A percentile compares a stretch with the other conserved stretches of the same genome.
These are phyloP conservation scores for Dactylorhiza incarnata DNA, from an alignment of 106 monocot species.

Conservation along the genomic window DNA sequence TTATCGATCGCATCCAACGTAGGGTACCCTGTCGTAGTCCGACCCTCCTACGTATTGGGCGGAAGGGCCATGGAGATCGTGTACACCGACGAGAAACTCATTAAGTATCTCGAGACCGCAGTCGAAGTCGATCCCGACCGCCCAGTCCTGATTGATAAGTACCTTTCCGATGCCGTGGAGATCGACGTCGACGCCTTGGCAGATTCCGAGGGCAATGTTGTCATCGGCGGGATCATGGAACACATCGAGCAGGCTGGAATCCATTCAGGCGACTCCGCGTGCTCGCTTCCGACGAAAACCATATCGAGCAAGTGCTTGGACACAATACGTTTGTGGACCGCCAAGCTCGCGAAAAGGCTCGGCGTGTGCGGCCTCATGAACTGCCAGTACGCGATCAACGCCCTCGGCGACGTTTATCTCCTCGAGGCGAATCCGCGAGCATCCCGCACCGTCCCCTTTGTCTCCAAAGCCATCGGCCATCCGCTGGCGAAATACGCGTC, in stretches of 20 bases:
- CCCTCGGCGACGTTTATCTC: constrained; percentile 70
- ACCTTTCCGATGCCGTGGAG: constrained; percentile 81
- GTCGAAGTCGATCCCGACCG: constrained; percentile 92
- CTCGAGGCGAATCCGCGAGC: constrained; percentile 97
- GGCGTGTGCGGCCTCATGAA: constrained; percentile 95
- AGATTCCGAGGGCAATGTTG: constrained; percentile 78
- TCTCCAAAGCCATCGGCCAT: constrained; percentile 92
- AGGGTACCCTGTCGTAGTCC: constrained; percentile 95
- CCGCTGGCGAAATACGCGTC: constrained; percentile 95
- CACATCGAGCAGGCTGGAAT: constrained; percentile 99
- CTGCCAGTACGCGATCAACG: constrained; percentile 91
- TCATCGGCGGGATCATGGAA: constrained; percentile 99
- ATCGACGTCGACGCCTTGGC: constrained; percentile 93
- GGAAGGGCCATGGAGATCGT: constrained; percentile 99
- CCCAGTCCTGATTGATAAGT: constrained; percentile 87
- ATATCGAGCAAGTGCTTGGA: constrained; percentile 48
- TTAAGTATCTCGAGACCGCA: constrained; percentile 78
- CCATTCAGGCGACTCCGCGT: constrained; percentile 95
- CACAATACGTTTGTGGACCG: constrained; percentile 70
- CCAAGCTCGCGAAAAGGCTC: constrained; percentile 60
- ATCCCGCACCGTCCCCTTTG: constrained; percentile 94
- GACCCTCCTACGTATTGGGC: constrained; percentile 93
- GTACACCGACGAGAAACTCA: constrained; percentile 75
- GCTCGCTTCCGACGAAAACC: constrained; percentile 89
- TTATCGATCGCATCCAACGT: constrained; percentile 58